phyloP scores from a whole-genome alignment of 495 filamentous ascomycete genomes.

The Daldinia loculata region DNA sequence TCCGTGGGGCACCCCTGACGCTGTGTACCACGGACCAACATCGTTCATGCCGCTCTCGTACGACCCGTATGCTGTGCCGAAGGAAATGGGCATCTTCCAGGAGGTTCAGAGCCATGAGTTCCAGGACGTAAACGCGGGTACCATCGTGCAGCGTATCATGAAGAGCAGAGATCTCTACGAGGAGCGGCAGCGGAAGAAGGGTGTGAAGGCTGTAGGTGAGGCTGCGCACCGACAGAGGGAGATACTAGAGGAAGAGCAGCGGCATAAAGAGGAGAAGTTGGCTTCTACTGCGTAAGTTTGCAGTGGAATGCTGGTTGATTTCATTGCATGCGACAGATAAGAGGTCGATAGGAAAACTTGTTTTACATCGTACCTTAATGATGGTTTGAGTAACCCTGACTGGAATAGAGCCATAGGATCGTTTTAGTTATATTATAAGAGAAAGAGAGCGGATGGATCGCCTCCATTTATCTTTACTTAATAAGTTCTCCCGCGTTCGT shows the following conservation, averaged over 20 bases:
- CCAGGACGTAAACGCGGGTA: slow-evolving; percentile 85
- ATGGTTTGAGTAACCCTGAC: neutral
- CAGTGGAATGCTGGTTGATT: neutral
- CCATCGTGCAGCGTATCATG: slow-evolving; percentile 91
- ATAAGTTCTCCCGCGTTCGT: neutral
- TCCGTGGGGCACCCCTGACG: slow-evolving; percentile 77
- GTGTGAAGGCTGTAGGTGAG: slow-evolving; percentile 81
- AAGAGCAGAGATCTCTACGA: slow-evolving; percentile 85
- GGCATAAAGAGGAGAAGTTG: slow-evolving; percentile 48
- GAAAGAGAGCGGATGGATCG: neutral
- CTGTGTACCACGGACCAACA: slow-evolving; percentile 95
- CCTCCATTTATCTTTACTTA: neutral
- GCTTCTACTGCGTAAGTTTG: neutral
- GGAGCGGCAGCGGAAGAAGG: slow-evolving; percentile 87
- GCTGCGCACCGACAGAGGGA: slow-evolving; percentile 63
- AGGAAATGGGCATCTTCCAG: slow-evolving; percentile 79
- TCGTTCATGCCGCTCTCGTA: slow-evolving; percentile 86
- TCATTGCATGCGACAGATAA: neutral
- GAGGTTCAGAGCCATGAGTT: slow-evolving; percentile 79
- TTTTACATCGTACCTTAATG: neutral
- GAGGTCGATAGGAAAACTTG: neutral
- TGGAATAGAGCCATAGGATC: neutral
- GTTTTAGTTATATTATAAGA: neutral
- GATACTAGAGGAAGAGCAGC: slow-evolving; percentile 62
- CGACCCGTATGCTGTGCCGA: slow-evolving; percentile 84